Percentiles rank a stretch among this genome's conserved stretches.
phyloP scores from a whole-genome alignment of 2,329 filamentous ascomycete species.

The Clarireedia hainanense region DNA sequence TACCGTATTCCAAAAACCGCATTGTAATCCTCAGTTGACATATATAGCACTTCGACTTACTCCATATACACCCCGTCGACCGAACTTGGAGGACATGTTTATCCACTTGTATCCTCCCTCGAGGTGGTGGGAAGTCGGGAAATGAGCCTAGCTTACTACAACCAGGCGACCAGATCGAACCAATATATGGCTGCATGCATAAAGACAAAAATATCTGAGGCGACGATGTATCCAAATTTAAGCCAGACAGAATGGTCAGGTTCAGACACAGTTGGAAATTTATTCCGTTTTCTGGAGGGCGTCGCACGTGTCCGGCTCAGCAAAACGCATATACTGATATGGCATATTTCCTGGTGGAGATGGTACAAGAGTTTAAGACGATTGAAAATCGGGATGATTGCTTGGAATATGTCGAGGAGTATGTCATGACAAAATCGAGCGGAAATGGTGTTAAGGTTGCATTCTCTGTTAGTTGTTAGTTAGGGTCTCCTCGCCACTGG shows the following conservation, averaged over 20 bases:
- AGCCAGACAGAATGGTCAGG: conserved; percentile 34
- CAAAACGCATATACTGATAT: conserved; percentile 5
- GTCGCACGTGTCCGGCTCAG: conserved; percentile 5
- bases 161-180: conserved; percentile 14
- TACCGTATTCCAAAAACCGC: not conserved
- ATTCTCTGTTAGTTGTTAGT: not conserved
- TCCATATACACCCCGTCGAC: conserved; percentile 31
- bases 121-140: conserved; percentile 25
- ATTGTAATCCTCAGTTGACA: not conserved
- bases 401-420: not conserved
- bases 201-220: conserved; percentile 33
- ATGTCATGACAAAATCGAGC: conserved; percentile 1
- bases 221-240: conserved; percentile 30
- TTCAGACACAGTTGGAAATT: conserved; percentile 25
- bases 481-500: no score
- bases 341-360: not conserved
- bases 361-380: conserved; percentile 2
- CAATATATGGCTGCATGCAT: conserved; percentile 29
- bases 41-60: conserved; percentile 22
- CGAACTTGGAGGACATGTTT: conserved; percentile 1
- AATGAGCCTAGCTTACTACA: conserved; percentile 22
- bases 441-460: conserved; percentile 1
- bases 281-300: conserved; percentile 2
- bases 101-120: conserved; percentile 16
- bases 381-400: conserved; percentile 4